A percentile compares a stretch with the other conserved stretches of the same genome.
These are phyloP conservation scores for Fusarium scirpi DNA, from an alignment of 2,329 filamentous ascomycete species.

Conservation along the genomic window DNA sequence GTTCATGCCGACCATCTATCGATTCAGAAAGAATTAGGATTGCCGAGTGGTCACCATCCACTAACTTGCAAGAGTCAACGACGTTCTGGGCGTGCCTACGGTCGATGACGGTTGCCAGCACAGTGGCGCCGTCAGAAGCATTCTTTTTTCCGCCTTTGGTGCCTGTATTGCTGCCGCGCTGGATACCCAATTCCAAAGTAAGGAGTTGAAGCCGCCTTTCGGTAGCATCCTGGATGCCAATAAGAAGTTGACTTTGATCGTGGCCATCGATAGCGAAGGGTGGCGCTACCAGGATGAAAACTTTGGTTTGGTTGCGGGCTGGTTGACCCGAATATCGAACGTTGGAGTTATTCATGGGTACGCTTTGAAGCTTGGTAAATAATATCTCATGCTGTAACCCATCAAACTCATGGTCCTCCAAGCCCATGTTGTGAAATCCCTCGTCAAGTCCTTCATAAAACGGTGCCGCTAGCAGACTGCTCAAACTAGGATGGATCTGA, in stretches of 20 bases:
- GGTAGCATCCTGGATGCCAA: slow-evolving; percentile 77
- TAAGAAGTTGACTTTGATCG: slow-evolving; percentile 66
- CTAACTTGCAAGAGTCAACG: slow-evolving; percentile 77
- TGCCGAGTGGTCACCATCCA: slow-evolving; percentile 74
- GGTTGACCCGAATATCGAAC: slow-evolving; percentile 69
- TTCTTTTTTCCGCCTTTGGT: slow-evolving; percentile 41
- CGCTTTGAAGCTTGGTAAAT: slow-evolving; percentile 76
- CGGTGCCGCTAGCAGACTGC: slow-evolving; percentile 75
- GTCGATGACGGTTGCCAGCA: slow-evolving; percentile 57
- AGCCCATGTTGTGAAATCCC: slow-evolving; percentile 77
- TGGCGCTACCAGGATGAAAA: slow-evolving; percentile 75
- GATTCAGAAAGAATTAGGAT: slow-evolving; percentile 78
- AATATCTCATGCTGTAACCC: slow-evolving; percentile 79
- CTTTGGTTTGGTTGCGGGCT: slow-evolving; percentile 67
- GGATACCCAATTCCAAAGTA: slow-evolving; percentile 68
- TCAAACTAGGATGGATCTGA: slow-evolving; percentile 63
- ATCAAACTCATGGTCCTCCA: slow-evolving; percentile 78
- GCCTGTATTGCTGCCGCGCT: slow-evolving; percentile 48
- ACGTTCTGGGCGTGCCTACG: slow-evolving; percentile 73
- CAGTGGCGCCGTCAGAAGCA: slow-evolving; percentile 32
- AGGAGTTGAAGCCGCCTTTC: slow-evolving; percentile 76
- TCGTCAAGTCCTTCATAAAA: slow-evolving; percentile 78
- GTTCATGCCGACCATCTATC: slow-evolving; percentile 70
- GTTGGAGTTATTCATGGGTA: slow-evolving; percentile 71
- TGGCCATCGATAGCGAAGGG: slow-evolving; percentile 66